Conservation (phyloP, 805 yeast species). For the Yarrowia yakushimensis region DNA sequence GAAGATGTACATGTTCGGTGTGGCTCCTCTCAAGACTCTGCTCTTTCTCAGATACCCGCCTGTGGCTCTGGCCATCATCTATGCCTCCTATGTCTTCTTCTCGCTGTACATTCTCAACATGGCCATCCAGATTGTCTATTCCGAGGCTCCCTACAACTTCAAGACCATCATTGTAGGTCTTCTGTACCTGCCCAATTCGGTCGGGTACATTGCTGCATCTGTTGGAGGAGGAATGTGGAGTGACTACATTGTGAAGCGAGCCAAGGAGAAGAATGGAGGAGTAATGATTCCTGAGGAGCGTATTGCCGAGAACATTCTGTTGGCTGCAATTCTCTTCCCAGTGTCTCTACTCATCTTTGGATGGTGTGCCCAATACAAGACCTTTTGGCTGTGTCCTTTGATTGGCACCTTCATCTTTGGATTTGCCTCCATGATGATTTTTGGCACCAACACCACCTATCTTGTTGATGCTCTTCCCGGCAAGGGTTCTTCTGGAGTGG, state of each 20-base stretch:
- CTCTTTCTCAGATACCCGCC: slow-evolving; percentile 68
- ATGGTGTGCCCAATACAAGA: slow-evolving; percentile 67
- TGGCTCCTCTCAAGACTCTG: slow-evolving; percentile 59
- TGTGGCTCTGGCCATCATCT: slow-evolving; percentile 59
- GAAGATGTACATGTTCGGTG: slow-evolving; percentile 37
- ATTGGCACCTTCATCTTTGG: slow-evolving; percentile 82
- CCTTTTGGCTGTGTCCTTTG: slow-evolving; percentile 75
- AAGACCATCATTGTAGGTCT: slow-evolving; percentile 63
- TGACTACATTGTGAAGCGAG: slow-evolving; percentile 55
- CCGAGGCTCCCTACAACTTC: slow-evolving; percentile 67
- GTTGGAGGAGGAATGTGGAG: slow-evolving; percentile 80
- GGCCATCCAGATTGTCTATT: slow-evolving; percentile 61
- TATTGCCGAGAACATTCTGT: slow-evolving; percentile 66
- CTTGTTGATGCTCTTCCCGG: slow-evolving; percentile 83
- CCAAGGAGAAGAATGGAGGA: slow-evolving; percentile 56
- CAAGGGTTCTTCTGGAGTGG: slow-evolving; percentile 84
- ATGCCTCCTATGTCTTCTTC: slow-evolving; percentile 69
- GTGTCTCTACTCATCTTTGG: slow-evolving; percentile 70
- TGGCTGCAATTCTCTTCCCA: slow-evolving; percentile 62
- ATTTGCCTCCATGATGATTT: slow-evolving; percentile 76
- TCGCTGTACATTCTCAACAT: slow-evolving; percentile 70
- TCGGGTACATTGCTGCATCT: slow-evolving; percentile 70
- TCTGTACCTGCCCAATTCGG: slow-evolving; percentile 78
- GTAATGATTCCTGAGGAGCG: slow-evolving; percentile 71
- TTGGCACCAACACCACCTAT: slow-evolving; percentile 77